A percentile compares a stretch with the other conserved stretches of the same genome.
Evolutionary conservation across 192 early-diverging fungal genomes (phyloP).

Genomic region (Coemansia sp.): DNA sequence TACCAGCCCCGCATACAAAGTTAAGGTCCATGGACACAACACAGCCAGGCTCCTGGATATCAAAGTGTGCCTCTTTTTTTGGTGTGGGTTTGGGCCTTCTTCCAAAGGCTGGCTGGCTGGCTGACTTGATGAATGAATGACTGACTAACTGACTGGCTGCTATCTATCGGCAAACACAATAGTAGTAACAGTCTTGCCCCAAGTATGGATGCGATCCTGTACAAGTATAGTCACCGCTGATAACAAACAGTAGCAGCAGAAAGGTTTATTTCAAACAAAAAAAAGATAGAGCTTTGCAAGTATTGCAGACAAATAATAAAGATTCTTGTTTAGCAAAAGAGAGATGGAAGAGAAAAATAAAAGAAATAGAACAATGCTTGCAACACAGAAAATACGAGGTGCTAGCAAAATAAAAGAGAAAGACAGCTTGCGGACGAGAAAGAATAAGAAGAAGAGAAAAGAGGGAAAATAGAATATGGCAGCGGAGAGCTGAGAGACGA

Average conservation of each 20-base stretch:
- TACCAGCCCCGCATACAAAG: slow-evolving; percentile 34
- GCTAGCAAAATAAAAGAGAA: slow-evolving; percentile 2
- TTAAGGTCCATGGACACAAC: slow-evolving; percentile 42
- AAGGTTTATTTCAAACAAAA: neutral
- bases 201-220: neutral
- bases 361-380: neutral
- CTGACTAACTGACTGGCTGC: too few species aligned
- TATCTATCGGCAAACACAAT: too few species aligned
- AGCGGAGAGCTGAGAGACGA: neutral
- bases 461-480: neutral
- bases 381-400: slow-evolving; percentile 1
- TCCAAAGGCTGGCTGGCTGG: neutral
- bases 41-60: neutral
- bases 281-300: neutral
- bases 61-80: neutral
- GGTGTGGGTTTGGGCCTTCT: neutral
- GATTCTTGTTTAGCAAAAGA: neutral
- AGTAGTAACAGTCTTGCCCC: neutral
- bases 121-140: too few species aligned
- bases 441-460: slow-evolving; percentile 8
- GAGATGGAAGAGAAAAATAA: neutral
- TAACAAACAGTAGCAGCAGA: neutral
- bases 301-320: neutral
- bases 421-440: neutral
- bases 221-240: neutral